A percentile compares a stretch with the other conserved stretches of the same genome.
Evolutionary conservation across 2,329 filamentous ascomycete genomes (phyloP).

Genomic region (Karstenula rhodostoma): DNA sequence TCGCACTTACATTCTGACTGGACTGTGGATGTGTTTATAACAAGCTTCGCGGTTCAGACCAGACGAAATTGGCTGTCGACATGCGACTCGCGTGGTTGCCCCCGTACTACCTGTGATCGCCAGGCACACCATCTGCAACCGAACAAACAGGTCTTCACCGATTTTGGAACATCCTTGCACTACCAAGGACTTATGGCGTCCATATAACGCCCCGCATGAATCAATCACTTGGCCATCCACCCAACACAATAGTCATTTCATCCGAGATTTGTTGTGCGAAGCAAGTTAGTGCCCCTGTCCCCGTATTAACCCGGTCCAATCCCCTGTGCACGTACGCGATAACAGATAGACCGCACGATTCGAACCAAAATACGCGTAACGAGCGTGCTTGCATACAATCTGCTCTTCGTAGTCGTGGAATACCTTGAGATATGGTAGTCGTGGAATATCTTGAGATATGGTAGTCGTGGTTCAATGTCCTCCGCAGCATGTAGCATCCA

Average conservation of each 20-base stretch:
- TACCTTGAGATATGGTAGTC: not conserved
- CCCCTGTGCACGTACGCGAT: not conserved
- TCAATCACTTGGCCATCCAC: not conserved
- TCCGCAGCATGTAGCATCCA: not conserved
- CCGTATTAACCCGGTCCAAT: conserved; percentile 6
- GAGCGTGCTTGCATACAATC: not conserved
- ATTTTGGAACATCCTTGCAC: not conserved
- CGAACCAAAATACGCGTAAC: not conserved
- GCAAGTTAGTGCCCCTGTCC: conserved; percentile 4
- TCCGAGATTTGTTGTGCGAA: conserved; percentile 1
- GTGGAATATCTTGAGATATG: not conserved
- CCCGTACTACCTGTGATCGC: conserved; percentile 1
- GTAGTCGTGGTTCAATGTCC: not conserved
- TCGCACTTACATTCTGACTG: not conserved
- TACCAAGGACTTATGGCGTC: not conserved
- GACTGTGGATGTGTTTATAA: not conserved
- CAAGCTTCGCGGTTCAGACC: not conserved
- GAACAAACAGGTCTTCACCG: not conserved
- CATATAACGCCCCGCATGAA: conserved; percentile 5
- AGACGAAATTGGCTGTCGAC: not conserved
- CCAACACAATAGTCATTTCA: conserved; percentile 4
- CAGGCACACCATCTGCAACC: conserved; percentile 4
- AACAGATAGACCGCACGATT: not conserved
- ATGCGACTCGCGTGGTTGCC: not conserved
- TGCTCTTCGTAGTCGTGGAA: not conserved